Evolutionary conservation across 306 rosid species (phyloP).

Genomic region (Pyrus communis): DNA sequence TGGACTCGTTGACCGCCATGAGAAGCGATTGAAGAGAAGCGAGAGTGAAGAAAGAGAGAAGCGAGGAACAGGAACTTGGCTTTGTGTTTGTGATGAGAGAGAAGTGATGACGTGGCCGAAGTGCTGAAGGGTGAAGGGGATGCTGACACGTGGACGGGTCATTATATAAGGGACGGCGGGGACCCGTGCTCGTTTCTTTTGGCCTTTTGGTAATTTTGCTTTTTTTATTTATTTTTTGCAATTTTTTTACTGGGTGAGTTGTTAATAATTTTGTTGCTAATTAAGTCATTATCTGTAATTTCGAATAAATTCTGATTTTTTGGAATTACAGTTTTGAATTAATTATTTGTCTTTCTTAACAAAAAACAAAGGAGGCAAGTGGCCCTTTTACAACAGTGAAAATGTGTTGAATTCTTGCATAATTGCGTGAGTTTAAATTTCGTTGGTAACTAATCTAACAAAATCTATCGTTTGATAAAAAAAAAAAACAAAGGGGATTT

Average conservation of each 20-base stretch:
- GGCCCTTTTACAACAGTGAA: too few species aligned
- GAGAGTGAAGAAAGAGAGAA: not conserved
- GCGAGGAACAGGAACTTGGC: not conserved
- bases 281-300: not conserved
- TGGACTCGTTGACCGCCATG: slow-evolving; percentile 53
- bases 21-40: slow-evolving; percentile 4
- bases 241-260: not conserved
- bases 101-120: slow-evolving; percentile 26
- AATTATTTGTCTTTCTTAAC: too few species aligned
- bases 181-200: slow-evolving; percentile 6
- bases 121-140: slow-evolving; percentile 10
- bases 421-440: too few species aligned
- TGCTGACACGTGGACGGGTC: slow-evolving; percentile 18
- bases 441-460: too few species aligned
- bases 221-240: not conserved
- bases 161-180: slow-evolving; percentile 1
- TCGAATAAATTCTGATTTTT: not conserved
- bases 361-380: too few species aligned
- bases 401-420: too few species aligned
- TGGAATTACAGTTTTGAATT: not conserved
- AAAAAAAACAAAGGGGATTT: too few species aligned
- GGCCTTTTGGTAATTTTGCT: not conserved
- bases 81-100: not conserved
- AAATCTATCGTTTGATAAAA: too few species aligned
- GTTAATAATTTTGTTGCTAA: not conserved